Evolutionary conservation across 352 stramenopile species (phyloP), one percentile per base, ranked within the genome.

Genomic region (Globisporangium mamillatum): DNA sequence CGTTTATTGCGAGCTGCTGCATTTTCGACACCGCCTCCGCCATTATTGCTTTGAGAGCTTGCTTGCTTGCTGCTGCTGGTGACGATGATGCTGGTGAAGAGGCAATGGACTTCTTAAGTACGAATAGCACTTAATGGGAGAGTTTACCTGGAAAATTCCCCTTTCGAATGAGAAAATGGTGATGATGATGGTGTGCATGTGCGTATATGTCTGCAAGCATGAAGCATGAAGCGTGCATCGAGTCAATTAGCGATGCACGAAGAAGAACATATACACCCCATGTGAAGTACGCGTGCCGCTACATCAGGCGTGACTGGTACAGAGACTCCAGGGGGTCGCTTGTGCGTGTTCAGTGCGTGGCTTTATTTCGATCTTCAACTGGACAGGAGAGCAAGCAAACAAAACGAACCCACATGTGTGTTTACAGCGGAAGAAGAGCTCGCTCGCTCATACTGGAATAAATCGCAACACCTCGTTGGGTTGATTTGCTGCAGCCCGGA

Each of bases 1-100:
- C 9, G 38, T 66, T 48, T 50, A 36, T 62, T 10, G 38, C 60
- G 38, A 56, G 46, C 60, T 64, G 60, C 38, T 57, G 38, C 8
- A 46, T 41, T 10, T 24, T 65, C 10, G 60, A 24, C 44, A 20
- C 44, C 12, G 16, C 18, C 44, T 1, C 44, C 18, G 41, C 41
- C 41, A 50, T 50, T 50, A 50, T 50, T 20, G 44, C 18, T 52
- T 52, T 18, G 24, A 52, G 18, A 52, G 44, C 6, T 4, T 22
- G 44, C 44, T 52, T 46, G 12, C 29, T 32, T 32, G 34, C 34
- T 41, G 34, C 4, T 50, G 41, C 0, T 50, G 41, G 6, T 18
- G 16, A 50, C 4, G 16, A 50, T 50, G 16, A 50, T 2, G 16
- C 20, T 50, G 18, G 8, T 52, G 44, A 52, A 52, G 18, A 3